Percentiles rank a stretch among this genome's conserved stretches.
phyloP scores from a whole-genome alignment of 1,139 yeast species.

The Geotrichum histeridarum region DNA sequence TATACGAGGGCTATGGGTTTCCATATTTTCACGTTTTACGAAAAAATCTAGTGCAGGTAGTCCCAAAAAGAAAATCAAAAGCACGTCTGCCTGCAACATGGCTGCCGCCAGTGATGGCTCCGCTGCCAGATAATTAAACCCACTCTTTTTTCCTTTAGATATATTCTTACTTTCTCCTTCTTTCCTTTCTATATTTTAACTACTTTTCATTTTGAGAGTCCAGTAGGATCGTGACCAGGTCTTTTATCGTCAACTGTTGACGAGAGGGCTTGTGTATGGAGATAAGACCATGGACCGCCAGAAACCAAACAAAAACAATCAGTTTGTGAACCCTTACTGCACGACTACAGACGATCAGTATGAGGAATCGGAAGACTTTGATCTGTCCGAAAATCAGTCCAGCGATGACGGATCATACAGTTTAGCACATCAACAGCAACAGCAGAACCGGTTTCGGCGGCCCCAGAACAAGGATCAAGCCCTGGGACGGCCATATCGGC shows the following conservation, averaged over 20 bases:
- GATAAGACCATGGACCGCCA: neutral
- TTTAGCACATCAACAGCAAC: neutral
- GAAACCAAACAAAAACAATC: neutral
- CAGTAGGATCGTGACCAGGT: neutral
- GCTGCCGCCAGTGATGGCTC: too few relatives aligned
- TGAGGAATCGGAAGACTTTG: constrained; percentile 5
- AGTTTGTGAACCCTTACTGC: neutral
- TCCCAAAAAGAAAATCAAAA: too few relatives aligned
- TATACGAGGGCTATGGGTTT: too few relatives aligned
- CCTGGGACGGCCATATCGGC: neutral
- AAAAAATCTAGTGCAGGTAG: too few relatives aligned
- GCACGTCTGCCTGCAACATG: too few relatives aligned
- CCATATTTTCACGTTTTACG: too few relatives aligned
- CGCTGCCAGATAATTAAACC: too few relatives aligned
- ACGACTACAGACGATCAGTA: constrained; percentile 3
- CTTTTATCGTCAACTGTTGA: neutral
- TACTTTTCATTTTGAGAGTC: neutral
- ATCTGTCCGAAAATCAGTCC: constrained; percentile 4
- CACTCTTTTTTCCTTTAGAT: too few relatives aligned
- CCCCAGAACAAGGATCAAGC: neutral
- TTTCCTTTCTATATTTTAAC: too few relatives aligned
- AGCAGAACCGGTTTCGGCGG: neutral
- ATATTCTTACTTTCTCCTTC: too few relatives aligned
- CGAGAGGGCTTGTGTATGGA: too few relatives aligned
- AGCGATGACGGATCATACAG: constrained; percentile 2